Conservation (phyloP, 495 filamentous ascomycete species). For the Daldinia vernicosa region DNA sequence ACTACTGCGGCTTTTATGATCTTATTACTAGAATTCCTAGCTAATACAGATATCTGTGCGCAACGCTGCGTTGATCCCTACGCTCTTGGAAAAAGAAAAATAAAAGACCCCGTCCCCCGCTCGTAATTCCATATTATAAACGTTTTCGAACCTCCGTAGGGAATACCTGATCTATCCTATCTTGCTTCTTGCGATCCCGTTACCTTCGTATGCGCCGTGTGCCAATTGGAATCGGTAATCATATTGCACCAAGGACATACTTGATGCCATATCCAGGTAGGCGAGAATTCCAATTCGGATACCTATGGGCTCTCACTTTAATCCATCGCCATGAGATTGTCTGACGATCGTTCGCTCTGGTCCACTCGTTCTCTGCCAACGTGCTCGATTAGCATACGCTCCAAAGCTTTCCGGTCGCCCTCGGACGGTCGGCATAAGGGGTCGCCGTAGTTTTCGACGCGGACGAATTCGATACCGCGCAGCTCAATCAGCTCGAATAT, state of each 20-base stretch:
- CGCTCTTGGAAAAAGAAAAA: not conserved
- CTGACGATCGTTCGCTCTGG: too few species aligned
- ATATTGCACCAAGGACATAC: not conserved
- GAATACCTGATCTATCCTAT: not conserved
- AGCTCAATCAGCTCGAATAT: not conserved
- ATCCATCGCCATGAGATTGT: too few species aligned
- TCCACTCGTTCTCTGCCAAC: too few species aligned
- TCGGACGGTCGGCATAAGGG: slow-evolving; percentile 1
- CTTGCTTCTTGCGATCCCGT: not conserved
- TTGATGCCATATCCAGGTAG: not conserved
- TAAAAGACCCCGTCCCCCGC: not conserved
- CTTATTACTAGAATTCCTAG: too few species aligned
- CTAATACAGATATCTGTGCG: too few species aligned
- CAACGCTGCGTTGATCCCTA: not conserved
- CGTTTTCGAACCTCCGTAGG: not conserved
- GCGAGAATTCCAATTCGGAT: not conserved
- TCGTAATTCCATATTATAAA: not conserved
- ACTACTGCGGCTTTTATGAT: too few species aligned
- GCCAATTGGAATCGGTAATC: not conserved
- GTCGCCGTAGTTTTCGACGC: not conserved
- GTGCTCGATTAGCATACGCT: not conserved
- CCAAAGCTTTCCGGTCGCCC: not conserved
- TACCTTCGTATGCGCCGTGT: not conserved
- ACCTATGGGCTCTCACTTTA: not conserved
- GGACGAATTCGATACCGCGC: not conserved